These are phyloP conservation scores for Picea glauca DNA, from an alignment of 75 land plant species.

Conservation along the genomic window DNA sequence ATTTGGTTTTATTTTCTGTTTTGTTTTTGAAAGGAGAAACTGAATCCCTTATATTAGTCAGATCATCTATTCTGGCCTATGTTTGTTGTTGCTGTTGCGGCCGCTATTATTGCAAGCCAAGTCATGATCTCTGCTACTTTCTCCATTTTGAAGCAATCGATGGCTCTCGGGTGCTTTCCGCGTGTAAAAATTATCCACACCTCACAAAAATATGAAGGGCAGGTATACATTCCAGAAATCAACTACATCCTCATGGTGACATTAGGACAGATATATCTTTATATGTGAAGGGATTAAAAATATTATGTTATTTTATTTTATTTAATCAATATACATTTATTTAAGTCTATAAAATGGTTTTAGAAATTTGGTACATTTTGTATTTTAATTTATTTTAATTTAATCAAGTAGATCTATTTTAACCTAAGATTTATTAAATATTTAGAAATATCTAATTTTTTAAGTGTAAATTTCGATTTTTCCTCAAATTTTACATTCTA, in stretches of 20 bases:
- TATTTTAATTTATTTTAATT: too few relatives aligned
- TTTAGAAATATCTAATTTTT: too few relatives aligned
- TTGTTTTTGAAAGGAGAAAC: background rate
- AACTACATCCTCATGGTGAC: slow-evolving; percentile 49
- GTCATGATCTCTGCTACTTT: slow-evolving; percentile 69
- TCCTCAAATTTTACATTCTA: too few relatives aligned
- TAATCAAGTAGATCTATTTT: too few relatives aligned
- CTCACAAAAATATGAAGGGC: slow-evolving; percentile 48
- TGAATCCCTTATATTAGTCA: background rate
- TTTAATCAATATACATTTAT: too few relatives aligned
- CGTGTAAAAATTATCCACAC: slow-evolving; percentile 52
- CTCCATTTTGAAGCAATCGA: slow-evolving; percentile 47
- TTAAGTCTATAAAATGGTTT: too few relatives aligned
- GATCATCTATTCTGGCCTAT: slow-evolving; percentile 60
- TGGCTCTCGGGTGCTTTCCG: slow-evolving; percentile 55
- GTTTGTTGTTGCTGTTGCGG: slow-evolving; percentile 53
- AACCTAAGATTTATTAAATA: too few relatives aligned
- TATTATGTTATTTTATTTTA: too few relatives aligned
- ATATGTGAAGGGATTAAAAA: too few relatives aligned
- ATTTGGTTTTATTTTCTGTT: background rate
- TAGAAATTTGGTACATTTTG: too few relatives aligned
- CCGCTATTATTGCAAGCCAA: slow-evolving; percentile 69
- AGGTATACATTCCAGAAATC: slow-evolving; percentile 62
- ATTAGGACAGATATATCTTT: too few relatives aligned
- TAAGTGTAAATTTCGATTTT: too few relatives aligned